Conservation (phyloP, 2,329 filamentous ascomycete genomes). For the Pseudogymnoascus verrucosus region DNA sequence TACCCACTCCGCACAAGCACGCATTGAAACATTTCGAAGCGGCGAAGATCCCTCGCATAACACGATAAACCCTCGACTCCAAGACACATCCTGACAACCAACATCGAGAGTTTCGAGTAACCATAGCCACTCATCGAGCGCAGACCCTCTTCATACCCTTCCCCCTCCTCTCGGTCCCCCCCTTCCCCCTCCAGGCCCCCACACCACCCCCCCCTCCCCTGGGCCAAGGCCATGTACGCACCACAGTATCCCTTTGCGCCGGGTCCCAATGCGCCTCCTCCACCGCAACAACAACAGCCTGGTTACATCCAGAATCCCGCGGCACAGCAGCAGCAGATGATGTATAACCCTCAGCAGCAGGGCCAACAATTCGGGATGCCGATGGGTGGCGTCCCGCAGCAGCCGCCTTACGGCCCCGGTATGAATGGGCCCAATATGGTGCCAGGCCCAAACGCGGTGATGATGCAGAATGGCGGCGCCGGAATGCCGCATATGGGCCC, state of each 20-base stretch:
- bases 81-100: background rate
- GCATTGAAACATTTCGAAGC: conserved; percentile 2
- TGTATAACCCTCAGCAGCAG: conserved; percentile 45
- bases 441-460: conserved; percentile 32
- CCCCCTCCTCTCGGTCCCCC: background rate
- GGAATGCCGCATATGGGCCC: conserved; percentile 28
- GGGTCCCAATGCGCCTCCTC: conserved; percentile 14
- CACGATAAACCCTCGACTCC: background rate
- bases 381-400: conserved; percentile 13
- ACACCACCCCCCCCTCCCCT: conserved; percentile 6
- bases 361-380: conserved; percentile 10
- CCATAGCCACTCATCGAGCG: conserved; percentile 1
- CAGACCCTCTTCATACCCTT: conserved; percentile 1
- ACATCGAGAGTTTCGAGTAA: conserved; percentile 2
- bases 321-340: conserved; percentile 37
- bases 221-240: conserved; percentile 20
- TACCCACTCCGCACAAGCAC: background rate
- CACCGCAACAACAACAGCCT: background rate
- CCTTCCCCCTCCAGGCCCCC: background rate
- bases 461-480: conserved; percentile 44
- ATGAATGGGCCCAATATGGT: conserved; percentile 13
- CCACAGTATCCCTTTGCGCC: conserved; percentile 20
- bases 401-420: conserved; percentile 21
- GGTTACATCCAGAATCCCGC: background rate
- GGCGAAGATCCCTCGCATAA: conserved; percentile 1